phyloP scores from a whole-genome alignment of 495 filamentous ascomycete species.

The Viridothelium virens region DNA sequence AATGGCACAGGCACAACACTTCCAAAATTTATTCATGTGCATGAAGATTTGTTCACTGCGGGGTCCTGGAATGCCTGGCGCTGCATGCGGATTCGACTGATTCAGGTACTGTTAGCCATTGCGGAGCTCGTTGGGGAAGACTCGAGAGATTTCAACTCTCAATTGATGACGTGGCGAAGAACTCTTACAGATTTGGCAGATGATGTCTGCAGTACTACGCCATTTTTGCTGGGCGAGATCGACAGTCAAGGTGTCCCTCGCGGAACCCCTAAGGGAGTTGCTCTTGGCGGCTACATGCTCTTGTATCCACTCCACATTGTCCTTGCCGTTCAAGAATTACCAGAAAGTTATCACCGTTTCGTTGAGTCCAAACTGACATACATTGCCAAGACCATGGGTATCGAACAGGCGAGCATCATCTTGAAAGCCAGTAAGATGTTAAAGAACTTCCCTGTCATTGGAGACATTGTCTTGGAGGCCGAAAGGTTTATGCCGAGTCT shows the following conservation, averaged over 20 bases:
- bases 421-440: not conserved
- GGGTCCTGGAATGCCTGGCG: not conserved
- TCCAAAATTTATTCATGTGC: not conserved
- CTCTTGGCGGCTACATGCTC: slow-evolving; percentile 3
- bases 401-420: not conserved
- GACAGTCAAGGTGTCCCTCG: slow-evolving; percentile 5
- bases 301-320: not conserved
- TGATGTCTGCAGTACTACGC: not conserved
- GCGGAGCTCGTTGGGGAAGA: not conserved
- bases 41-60: not conserved
- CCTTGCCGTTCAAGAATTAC: not conserved
- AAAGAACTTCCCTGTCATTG: not conserved
- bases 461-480: not conserved
- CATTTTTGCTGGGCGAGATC: not conserved
- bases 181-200: not conserved
- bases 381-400: not conserved
- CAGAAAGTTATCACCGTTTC: not conserved
- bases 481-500: not conserved
- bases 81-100: not conserved
- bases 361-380: not conserved
- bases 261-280: not conserved
- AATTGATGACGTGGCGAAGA: not conserved
- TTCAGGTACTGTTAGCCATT: not conserved
- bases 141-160: not conserved
- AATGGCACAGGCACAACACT: not conserved